These are phyloP conservation scores for Sugiyamaella chiloensis DNA, from an alignment of 805 yeast species.

Conservation along the genomic window DNA sequence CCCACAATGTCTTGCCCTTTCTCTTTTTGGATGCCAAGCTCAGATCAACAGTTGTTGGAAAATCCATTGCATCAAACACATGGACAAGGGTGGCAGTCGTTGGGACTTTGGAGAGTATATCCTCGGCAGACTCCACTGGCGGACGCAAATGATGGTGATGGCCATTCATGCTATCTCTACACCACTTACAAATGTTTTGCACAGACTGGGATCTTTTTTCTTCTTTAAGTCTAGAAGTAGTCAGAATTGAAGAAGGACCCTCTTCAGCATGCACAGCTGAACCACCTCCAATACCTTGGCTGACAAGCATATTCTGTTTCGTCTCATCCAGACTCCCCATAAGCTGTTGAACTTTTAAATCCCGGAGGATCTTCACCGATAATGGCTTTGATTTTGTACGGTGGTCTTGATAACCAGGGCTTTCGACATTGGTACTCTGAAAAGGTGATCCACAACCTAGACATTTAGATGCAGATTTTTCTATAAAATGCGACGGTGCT, in stretches of 20 bases:
- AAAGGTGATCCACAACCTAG: slow-evolving; percentile 13
- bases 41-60: slow-evolving; percentile 58
- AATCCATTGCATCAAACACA: slow-evolving; percentile 64
- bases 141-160: slow-evolving; percentile 11
- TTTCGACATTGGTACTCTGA: slow-evolving; percentile 7
- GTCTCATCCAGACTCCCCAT: slow-evolving; percentile 16
- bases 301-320: slow-evolving; percentile 15
- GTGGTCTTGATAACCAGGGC: neutral
- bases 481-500: neutral
- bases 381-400: neutral
- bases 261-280: slow-evolving; percentile 6
- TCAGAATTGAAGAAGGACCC: slow-evolving; percentile 3
- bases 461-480: neutral
- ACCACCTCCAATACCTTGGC: slow-evolving; percentile 10
- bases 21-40: slow-evolving; percentile 33
- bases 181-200: slow-evolving; percentile 23
- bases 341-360: slow-evolving; percentile 5
- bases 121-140: slow-evolving; percentile 20
- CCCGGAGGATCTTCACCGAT: slow-evolving; percentile 7
- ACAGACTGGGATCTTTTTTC: slow-evolving; percentile 10
- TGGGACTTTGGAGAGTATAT: slow-evolving; percentile 39
- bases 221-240: slow-evolving; percentile 5
- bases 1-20: slow-evolving; percentile 30
- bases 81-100: slow-evolving; percentile 48
- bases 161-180: slow-evolving; percentile 20